Percentiles rank a stretch among this genome's conserved stretches.
phyloP scores from a whole-genome alignment of 305 asterid genomes.

The Fraxinus ornus region DNA sequence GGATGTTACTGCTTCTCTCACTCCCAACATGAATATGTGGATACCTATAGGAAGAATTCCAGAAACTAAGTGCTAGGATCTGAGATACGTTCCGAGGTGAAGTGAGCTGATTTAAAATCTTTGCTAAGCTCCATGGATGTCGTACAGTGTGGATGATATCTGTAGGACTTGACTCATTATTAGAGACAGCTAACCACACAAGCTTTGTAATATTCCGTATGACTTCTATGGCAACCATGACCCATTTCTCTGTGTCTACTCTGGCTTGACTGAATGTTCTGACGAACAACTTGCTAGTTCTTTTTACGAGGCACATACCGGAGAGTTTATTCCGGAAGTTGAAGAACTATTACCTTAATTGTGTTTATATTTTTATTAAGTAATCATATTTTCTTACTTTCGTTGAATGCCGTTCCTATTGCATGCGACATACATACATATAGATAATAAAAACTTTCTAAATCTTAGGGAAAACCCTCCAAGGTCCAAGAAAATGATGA shows the following conservation, averaged over 20 bases:
- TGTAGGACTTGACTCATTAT: background rate
- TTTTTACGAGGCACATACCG: background rate
- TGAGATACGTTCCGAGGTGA: background rate
- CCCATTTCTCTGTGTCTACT: background rate
- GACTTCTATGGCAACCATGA: background rate
- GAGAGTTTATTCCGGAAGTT: background rate
- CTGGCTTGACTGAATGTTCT: background rate
- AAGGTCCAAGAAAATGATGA: constrained; percentile 37
- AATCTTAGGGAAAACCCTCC: constrained; percentile 31
- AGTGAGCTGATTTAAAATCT: background rate
- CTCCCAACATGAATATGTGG: background rate
- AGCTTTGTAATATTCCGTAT: background rate
- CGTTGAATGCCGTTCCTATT: background rate
- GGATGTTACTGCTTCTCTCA: background rate
- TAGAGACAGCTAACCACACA: background rate
- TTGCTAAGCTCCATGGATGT: background rate
- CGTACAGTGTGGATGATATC: background rate
- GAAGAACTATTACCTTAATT: background rate
- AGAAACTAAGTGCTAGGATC: background rate
- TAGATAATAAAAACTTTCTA: background rate
- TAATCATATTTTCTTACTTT: background rate
- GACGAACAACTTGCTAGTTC: background rate
- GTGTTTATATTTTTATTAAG: background rate
- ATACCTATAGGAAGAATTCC: background rate
- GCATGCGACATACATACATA: background rate